Evolutionary conservation across 1,139 yeast genomes (phyloP), one percentile per base, ranked within the genome.

Genomic region (Yamadazyma atlantica): DNA sequence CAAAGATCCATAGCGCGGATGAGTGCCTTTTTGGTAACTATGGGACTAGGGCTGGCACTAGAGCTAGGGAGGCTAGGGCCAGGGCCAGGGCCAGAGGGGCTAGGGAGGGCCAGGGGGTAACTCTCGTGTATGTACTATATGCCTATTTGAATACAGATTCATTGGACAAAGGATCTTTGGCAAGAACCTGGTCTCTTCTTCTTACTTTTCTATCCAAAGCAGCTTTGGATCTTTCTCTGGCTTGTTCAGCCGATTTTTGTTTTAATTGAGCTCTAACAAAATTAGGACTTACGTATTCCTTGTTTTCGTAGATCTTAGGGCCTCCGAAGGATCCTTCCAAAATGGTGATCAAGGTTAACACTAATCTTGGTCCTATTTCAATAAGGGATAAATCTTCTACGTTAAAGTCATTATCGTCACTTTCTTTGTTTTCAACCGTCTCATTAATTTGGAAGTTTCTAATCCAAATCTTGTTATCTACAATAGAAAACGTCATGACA

Each of bases 281-380:
- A 72, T 92, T 92, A 48, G 98, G 98, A 42, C 96, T 86, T 36
- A 92, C 96, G 62, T 87, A 92, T 64, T 92, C 95, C 72, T 87
- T 90, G 71, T 92, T 92, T 59, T 92, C 98, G 66, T 87, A 92
- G 49, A 92, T 88, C 73, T 92, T 89, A 45, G 98, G 97, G 16
- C 99, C 98, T 40, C 97, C 95, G 56, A 92, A 94, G 2, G 97
- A 88, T 35, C 98, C 99, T 66, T 92, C 98, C 48, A 92, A 75
- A 37, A 92, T 82, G 44, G 95, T 84, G 51, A 92, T 90, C 50
- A 86, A 82, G 3, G 98, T 92, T 69, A 94, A 75, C 27, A 94
- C 97, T 52, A 90, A 83, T 59, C 99, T 79, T 38, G 99, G 99
- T 3, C 99, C 99, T 51, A 92, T 89, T 69, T 92, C 99, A 44